Percentiles rank a stretch among this genome's conserved stretches.
These are phyloP conservation scores for Massariosphaeria phaeospora DNA, from an alignment of 495 filamentous ascomycete genomes.

Conservation along the genomic window DNA sequence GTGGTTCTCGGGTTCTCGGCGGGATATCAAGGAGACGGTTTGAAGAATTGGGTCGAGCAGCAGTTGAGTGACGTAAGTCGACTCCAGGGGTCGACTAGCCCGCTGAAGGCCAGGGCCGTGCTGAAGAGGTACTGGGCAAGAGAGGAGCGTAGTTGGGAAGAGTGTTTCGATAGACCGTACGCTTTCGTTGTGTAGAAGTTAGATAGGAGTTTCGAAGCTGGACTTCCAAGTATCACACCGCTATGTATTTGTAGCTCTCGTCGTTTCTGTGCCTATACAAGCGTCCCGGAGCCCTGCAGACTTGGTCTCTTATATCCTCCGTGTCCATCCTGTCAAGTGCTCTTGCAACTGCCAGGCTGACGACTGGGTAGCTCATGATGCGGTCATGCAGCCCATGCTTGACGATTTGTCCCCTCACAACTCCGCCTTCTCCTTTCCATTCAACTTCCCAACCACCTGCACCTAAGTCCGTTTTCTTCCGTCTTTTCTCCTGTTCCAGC, in stretches of 20 bases:
- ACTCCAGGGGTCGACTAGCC: background rate
- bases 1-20: conserved; percentile 6
- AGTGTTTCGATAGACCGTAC: conserved; percentile 6
- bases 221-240: too few species aligned
- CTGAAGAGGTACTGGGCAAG: conserved; percentile 3
- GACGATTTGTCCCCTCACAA: conserved; percentile 48
- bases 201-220: too few species aligned
- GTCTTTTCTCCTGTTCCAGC: conserved; percentile 38
- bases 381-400: conserved; percentile 51
- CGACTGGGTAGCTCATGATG: conserved; percentile 49
- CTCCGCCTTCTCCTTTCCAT: conserved; percentile 44
- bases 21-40: background rate
- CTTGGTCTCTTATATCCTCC: too few species aligned
- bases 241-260: too few species aligned
- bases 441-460: conserved; percentile 48
- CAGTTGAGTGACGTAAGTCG: background rate
- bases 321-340: conserved; percentile 4
- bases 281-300: too few species aligned
- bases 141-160: conserved; percentile 1
- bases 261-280: too few species aligned
- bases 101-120: background rate
- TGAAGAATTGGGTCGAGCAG: background rate
- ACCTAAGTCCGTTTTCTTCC: conserved; percentile 41
- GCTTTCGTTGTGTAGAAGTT: background rate
- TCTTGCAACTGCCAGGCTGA: conserved; percentile 42